These are phyloP conservation scores for Rostrohypoxylon terebratum DNA, from an alignment of 495 filamentous ascomycete species.

Conservation along the genomic window DNA sequence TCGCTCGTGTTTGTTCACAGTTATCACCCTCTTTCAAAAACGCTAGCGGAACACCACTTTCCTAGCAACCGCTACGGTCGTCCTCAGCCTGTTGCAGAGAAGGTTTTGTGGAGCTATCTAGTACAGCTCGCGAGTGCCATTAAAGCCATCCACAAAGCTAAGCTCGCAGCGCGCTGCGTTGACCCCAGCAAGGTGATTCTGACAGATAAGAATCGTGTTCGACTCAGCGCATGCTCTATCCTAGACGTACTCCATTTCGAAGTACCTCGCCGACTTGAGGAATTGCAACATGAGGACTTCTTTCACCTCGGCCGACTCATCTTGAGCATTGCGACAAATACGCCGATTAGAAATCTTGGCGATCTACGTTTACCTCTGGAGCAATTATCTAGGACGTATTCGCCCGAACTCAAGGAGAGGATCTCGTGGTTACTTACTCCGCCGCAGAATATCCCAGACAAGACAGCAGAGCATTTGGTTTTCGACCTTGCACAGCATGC, in stretches of 20 bases:
- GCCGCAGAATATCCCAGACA: constrained; percentile 62
- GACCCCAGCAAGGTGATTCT: constrained; percentile 87
- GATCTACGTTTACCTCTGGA: constrained; percentile 73
- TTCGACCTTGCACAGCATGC: constrained; percentile 79
- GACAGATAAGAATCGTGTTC: constrained; percentile 84
- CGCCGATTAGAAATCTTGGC: constrained; percentile 63
- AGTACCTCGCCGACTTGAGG: constrained; percentile 68
- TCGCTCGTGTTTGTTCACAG: constrained; percentile 94
- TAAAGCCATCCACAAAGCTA: constrained; percentile 82
- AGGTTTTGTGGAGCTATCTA: constrained; percentile 89
- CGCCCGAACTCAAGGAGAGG: constrained; percentile 76
- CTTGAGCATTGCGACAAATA: constrained; percentile 78
- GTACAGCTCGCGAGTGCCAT: constrained; percentile 91
- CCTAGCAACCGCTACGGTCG: constrained; percentile 60
- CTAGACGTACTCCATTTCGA: constrained; percentile 88
- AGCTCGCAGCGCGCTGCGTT: constrained; percentile 85
- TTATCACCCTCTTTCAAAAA: constrained; percentile 91
- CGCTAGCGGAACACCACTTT: constrained; percentile 86
- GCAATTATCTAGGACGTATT: constrained; percentile 77
- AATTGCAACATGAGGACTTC: constrained; percentile 91
- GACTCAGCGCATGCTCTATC: constrained; percentile 88
- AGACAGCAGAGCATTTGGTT: constrained; percentile 82
- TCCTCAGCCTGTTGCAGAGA: constrained; percentile 72
- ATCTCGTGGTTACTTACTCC: constrained; percentile 79
- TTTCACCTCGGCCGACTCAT: constrained; percentile 85